Evolutionary conservation across 345 rosid genomes (phyloP).

Genomic region (Microthlaspi erraticum): DNA sequence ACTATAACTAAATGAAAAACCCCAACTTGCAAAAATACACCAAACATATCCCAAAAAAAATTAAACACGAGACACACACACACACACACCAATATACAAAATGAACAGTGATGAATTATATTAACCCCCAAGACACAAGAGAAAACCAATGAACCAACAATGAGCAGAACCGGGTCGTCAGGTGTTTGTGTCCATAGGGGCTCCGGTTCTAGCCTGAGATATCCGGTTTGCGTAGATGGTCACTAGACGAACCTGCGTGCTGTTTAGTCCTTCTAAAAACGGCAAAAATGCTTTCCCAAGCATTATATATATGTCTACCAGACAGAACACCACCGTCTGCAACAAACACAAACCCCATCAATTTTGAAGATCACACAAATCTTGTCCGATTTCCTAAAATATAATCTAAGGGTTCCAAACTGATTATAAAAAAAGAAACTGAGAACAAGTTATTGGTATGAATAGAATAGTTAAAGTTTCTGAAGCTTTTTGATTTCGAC

Average conservation of each 20-base stretch:
- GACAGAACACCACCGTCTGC: conserved; percentile 98
- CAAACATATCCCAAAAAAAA: background rate
- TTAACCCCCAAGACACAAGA: conserved; percentile 29
- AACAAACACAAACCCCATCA: conserved; percentile 25
- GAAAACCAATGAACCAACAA: conserved; percentile 26
- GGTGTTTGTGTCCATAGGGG: conserved; percentile 53
- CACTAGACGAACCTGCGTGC: conserved; percentile 87
- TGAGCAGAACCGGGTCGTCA: conserved; percentile 18
- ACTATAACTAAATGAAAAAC: conserved; percentile 18
- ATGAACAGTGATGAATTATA: conserved; percentile 42
- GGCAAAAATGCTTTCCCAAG: conserved; percentile 97
- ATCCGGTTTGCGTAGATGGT: conserved; percentile 97
- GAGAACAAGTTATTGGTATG: background rate
- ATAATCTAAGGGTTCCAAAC: too few relatives aligned
- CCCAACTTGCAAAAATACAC: conserved; percentile 35
- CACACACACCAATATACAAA: conserved; percentile 40
- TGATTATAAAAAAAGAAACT: background rate
- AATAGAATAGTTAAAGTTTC: conserved; percentile 3
- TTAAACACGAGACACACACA: conserved; percentile 2
- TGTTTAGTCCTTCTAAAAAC: conserved; percentile 87
- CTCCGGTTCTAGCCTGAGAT: conserved; percentile 94
- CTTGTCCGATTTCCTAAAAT: too few relatives aligned
- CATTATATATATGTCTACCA: conserved; percentile 97
- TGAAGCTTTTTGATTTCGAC: background rate
- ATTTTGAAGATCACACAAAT: too few relatives aligned